Base-by-base conservation (phyloP, 2,329 filamentous ascomycete genomes). In the Sporothrix globosa region DNA sequence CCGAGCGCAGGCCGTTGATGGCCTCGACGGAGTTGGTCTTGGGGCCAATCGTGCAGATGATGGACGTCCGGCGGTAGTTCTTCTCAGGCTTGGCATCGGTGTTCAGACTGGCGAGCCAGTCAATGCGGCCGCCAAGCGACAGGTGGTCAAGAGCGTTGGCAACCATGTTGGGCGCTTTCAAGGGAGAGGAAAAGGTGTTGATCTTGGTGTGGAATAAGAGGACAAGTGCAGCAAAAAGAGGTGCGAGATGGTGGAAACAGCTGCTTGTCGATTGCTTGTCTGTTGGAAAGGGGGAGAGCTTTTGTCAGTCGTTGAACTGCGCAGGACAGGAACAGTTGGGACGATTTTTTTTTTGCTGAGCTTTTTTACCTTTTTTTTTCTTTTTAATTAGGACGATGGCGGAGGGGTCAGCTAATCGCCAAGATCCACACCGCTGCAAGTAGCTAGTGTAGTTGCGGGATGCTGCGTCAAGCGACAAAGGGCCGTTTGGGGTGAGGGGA, bases 21-120 rank as follows among this genome's bases (percentile, higher is more conserved):
- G 93, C 94, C 85, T 97, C 92, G 71, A 94, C 91, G 50, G 93
- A 97, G 87, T 99, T 99, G 77, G 96, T 99, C 90, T 98, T 99
- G 80, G 96, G 96, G 74, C 96, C 96, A 81, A 99, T 98, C 77
- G 96, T 98, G 86, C 95, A 93, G 83, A 99, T 97, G 85, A 99
- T 99, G 79, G 94, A 97, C 74, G 95, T 97, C 76, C 96, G 91
- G 79, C 96, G 93, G 84, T 96, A 96, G 86, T 96, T 94, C 83
- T 91, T 92, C 77, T 90, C 87, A 70, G 95, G 94, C 77, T 88
- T 86, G 84, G 91, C 93, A 80, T 96, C 92, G 75, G 95, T 97
- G 85, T 97, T 91, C 79, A 99, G 92, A 73, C 82, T 81, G 73
- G 87, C 84, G 73, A 90, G 83, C 88, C 88, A 90, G 78, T 86